A percentile compares a stretch with the other conserved stretches of the same genome.
These are phyloP conservation scores for Yarrowia sp. DNA, from an alignment of 805 yeast genomes.

Conservation along the genomic window DNA sequence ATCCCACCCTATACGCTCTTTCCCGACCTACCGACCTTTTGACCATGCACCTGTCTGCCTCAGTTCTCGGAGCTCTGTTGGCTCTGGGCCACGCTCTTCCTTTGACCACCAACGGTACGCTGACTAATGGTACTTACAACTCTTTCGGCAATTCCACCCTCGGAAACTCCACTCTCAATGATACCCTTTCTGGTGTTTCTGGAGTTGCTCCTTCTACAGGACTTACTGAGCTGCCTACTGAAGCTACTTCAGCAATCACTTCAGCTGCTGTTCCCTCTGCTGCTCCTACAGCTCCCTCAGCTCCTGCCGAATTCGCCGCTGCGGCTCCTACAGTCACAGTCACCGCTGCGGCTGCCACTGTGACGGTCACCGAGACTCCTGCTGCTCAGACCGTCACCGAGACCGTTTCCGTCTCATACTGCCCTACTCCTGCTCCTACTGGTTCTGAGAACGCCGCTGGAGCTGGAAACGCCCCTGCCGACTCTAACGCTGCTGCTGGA, in stretches of 20 bases:
- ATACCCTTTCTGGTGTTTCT: neutral
- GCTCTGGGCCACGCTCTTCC: conserved; percentile 28
- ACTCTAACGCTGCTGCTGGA: neutral
- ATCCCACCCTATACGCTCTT: conserved; percentile 37
- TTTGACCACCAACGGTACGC: neutral
- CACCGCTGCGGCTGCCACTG: conserved; percentile 35
- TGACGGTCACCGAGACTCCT: conserved; percentile 29
- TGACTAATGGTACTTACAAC: neutral
- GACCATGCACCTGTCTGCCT: conserved; percentile 11
- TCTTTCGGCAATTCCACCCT: neutral
- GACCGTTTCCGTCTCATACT: conserved; percentile 32
- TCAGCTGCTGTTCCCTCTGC: conserved; percentile 5
- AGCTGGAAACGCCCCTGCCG: neutral
- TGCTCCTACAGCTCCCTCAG: neutral
- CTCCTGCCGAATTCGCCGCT: neutral
- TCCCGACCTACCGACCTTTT: too few species aligned
- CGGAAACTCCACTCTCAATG: neutral
- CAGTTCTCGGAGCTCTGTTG: conserved; percentile 19
- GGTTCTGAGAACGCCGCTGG: neutral
- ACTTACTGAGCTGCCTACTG: conserved; percentile 1
- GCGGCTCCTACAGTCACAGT: conserved; percentile 15
- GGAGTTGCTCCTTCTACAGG: too few species aligned
- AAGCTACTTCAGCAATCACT: too few species aligned
- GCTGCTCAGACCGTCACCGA: conserved; percentile 12
- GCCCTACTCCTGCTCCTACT: conserved; percentile 22